Base-by-base conservation (phyloP, 2,329 filamentous ascomycete genomes). In the Penicillium sp. region DNA sequence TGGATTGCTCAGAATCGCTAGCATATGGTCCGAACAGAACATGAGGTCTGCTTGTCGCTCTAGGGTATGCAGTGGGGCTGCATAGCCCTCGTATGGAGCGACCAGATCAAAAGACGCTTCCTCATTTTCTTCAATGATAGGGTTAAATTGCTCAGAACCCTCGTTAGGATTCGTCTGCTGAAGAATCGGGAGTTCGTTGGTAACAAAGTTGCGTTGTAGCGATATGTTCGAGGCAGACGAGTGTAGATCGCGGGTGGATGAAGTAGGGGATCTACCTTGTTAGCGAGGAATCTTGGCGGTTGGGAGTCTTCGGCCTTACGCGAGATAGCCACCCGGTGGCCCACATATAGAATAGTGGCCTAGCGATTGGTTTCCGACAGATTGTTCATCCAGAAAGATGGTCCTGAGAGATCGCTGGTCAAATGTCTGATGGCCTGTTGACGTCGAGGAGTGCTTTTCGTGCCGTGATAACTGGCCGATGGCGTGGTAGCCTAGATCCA, bases 21-120 rank as follows among this genome's bases (percentile, higher is more conserved):
- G 72, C 23, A 91, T 76, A 73, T 91, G 89, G 48, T 86, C 81
- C 13, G 73, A 78, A 0, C 86, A 89, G 66, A 90, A 87, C 35
- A 91, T 75, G 15, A 84, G 76, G 57, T 89, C 85, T 0, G 86
- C 84, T 51, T 84, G 82, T 27, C 77, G 75, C 70, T 90, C 89
- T 0, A 91, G 75, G 0, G 82, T 83, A 67, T 84, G 69, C 1
- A 63, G 47, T 21, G 72, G 68, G 6, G 61, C 51, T 8, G 61
- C 59, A 7, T 65, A 53, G 23, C 53, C 58, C 12, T 70, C 63
- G 25, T 68, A 66, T 2, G 72, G 72, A 17, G 67, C 66, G 19
- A 74, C 64, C 7, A 75, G 63, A 51, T 74, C 69, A 57, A 70
- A 75, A 3, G 70, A 74, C 3, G 61, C 67, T 43, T 71, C 54